Conservation (phyloP, 192 early-diverging fungal genomes). For the Phlyctochytrium arcticum region DNA sequence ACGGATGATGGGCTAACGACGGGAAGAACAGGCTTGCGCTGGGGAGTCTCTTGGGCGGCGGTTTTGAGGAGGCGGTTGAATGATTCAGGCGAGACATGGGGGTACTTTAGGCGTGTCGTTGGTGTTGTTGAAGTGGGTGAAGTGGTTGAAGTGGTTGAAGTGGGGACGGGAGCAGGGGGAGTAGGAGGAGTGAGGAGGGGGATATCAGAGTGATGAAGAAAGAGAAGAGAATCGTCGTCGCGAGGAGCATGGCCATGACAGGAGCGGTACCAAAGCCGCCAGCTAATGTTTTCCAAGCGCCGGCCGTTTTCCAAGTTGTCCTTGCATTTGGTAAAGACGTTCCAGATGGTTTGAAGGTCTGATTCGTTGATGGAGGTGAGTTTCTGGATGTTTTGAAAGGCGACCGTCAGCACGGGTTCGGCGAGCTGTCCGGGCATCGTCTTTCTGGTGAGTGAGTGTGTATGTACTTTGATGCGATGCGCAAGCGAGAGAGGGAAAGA, state of each 20-base stretch:
- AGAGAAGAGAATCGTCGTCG: neutral
- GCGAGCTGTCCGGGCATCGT: slow-evolving; percentile 34
- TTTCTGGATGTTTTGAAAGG: slow-evolving; percentile 34
- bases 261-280: slow-evolving; percentile 43
- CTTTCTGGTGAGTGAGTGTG: no score
- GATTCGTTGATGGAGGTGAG: slow-evolving; percentile 26
- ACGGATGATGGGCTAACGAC: neutral
- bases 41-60: slow-evolving; percentile 3
- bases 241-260: slow-evolving; percentile 19
- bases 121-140: neutral
- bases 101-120: no score
- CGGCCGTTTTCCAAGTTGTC: slow-evolving; percentile 44
- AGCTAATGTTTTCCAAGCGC: slow-evolving; percentile 37
- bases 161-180: slow-evolving; percentile 1
- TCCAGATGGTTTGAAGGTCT: slow-evolving; percentile 42
- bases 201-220: slow-evolving; percentile 8
- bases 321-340: slow-evolving; percentile 45
- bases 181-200: no score
- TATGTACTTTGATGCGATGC: neutral
- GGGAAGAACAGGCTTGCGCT: neutral
- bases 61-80: slow-evolving; percentile 23
- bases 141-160: no score
- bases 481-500: neutral
- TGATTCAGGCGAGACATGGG: slow-evolving; percentile 16
- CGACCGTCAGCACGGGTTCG: slow-evolving; percentile 38